Evolutionary conservation across 1,284 basidiomycete species (phyloP).

Genomic region (Ustilago vetiveriae): DNA sequence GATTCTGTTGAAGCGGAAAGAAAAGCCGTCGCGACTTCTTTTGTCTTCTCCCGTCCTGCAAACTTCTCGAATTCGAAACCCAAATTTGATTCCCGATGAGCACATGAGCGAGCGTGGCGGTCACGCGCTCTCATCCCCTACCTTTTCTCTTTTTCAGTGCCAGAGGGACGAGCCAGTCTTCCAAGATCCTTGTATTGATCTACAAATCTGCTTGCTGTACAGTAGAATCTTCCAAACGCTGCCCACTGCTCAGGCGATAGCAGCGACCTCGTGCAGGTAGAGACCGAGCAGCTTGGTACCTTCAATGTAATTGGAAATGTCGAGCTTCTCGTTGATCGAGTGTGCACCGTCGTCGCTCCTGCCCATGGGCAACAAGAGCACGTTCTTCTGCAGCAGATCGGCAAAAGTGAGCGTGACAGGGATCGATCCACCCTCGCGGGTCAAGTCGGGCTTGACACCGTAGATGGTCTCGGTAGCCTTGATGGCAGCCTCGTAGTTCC

Average conservation of each 20-base stretch:
- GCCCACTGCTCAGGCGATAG: slow-evolving; percentile 10
- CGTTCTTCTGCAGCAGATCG: slow-evolving; percentile 72
- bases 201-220: background rate
- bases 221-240: background rate
- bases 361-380: slow-evolving; percentile 89
- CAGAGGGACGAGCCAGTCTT: too few species aligned
- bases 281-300: slow-evolving; percentile 78
- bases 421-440: slow-evolving; percentile 93
- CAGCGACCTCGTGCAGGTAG: slow-evolving; percentile 82
- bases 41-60: background rate
- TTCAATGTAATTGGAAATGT: slow-evolving; percentile 89
- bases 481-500: slow-evolving; percentile 93
- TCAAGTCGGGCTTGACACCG: slow-evolving; percentile 83
- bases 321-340: slow-evolving; percentile 94
- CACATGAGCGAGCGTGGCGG: too few species aligned
- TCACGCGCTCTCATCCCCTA: too few species aligned
- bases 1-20: too few species aligned
- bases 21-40: too few species aligned
- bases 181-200: too few species aligned
- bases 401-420: slow-evolving; percentile 96
- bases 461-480: slow-evolving; percentile 84
- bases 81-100: too few species aligned
- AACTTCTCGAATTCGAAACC: background rate
- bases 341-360: slow-evolving; percentile 80
- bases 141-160: too few species aligned